A percentile compares a stretch with the other conserved stretches of the same genome.
Conservation (phyloP, 192 early-diverging fungal genomes). For the Haplosporangium gracile region DNA sequence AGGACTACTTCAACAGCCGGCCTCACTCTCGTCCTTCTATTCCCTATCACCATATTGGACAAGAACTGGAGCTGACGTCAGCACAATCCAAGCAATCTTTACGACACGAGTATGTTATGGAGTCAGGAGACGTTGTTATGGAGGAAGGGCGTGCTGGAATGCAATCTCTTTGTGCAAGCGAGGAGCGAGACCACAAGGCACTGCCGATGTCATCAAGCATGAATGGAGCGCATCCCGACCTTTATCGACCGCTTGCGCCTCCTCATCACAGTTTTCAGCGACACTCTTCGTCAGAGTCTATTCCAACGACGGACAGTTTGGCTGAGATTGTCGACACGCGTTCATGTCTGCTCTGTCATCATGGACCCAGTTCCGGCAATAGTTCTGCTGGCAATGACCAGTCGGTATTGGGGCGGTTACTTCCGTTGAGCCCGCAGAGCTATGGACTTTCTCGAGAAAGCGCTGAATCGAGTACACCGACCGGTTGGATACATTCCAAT, state of each 20-base stretch:
- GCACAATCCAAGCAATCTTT: background rate
- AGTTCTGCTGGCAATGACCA: background rate
- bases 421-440: background rate
- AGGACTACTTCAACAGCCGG: conserved; percentile 41
- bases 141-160: background rate
- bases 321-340: conserved; percentile 2
- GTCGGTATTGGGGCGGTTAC: background rate
- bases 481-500: conserved; percentile 23
- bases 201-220: background rate
- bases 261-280: conserved; percentile 5
- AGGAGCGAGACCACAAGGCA: background rate
- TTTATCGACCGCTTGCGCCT: conserved; percentile 7
- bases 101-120: background rate
- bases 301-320: background rate
- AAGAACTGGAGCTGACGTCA: conserved; percentile 6
- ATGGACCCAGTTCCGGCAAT: background rate
- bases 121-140: background rate
- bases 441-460: background rate
- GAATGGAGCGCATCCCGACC: background rate
- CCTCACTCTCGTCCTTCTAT: conserved; percentile 6
- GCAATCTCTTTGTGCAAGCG: background rate
- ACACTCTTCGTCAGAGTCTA: background rate
- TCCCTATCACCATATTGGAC: conserved; percentile 36
- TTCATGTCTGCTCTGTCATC: conserved; percentile 10
- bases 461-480: background rate